phyloP scores from a whole-genome alignment of 2,329 filamentous ascomycete genomes.

The Fusarium graminum region DNA sequence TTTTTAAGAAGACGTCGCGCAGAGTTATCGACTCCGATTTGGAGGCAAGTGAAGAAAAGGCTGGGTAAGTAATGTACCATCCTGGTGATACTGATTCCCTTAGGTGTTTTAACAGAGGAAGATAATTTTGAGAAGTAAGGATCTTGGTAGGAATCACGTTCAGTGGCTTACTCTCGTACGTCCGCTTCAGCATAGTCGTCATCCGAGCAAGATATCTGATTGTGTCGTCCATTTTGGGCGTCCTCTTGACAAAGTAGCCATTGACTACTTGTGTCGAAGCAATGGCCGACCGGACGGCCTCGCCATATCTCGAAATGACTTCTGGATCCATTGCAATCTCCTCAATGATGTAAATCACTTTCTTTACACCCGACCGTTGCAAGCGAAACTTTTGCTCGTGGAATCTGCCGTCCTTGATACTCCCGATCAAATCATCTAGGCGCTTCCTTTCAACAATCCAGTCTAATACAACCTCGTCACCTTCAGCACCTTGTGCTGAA shows the following conservation, averaged over 20 bases:
- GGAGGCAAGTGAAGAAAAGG: slow-evolving; percentile 78
- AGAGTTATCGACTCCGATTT: slow-evolving; percentile 82
- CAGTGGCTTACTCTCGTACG: slow-evolving; percentile 71
- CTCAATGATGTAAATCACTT: slow-evolving; percentile 84
- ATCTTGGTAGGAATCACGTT: slow-evolving; percentile 74
- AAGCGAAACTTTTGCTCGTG: slow-evolving; percentile 88
- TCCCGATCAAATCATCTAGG: slow-evolving; percentile 81
- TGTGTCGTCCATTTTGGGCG: slow-evolving; percentile 80
- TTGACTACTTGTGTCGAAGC: slow-evolving; percentile 83
- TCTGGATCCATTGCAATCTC: slow-evolving; percentile 73
- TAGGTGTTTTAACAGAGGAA: slow-evolving; percentile 72
- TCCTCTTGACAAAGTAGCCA: slow-evolving; percentile 83
- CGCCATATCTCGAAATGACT: slow-evolving; percentile 68
- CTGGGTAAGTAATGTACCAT: slow-evolving; percentile 76
- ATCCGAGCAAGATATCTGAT: slow-evolving; percentile 80
- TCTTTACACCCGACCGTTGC: slow-evolving; percentile 76
- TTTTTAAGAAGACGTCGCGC: slow-evolving; percentile 82
- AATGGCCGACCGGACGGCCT: slow-evolving; percentile 78
- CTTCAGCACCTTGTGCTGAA: slow-evolving; percentile 68
- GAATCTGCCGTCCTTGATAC: slow-evolving; percentile 85
- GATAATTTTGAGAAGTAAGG: slow-evolving; percentile 75
- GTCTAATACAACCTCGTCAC: slow-evolving; percentile 80
- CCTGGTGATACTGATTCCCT: slow-evolving; percentile 62
- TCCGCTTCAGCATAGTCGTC: slow-evolving; percentile 74
- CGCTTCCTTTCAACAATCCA: slow-evolving; percentile 86